Conservation (phyloP, 208 protist species). For the Leishmania aethiopica region DNA sequence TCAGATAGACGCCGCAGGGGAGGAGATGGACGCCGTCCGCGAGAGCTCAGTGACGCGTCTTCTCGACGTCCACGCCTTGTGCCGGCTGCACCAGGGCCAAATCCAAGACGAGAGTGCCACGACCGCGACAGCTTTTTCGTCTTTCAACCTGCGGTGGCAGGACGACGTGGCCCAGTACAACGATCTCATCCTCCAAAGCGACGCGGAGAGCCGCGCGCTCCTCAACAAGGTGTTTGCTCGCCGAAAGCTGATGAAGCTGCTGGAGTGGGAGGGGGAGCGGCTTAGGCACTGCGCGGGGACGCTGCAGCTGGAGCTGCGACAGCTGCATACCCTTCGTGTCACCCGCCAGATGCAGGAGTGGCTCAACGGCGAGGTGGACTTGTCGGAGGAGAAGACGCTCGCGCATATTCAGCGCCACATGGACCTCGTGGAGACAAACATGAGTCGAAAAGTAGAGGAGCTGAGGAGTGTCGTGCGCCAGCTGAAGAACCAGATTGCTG, state of each 20-base stretch:
- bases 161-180: conserved; percentile 83
- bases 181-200: conserved; percentile 75
- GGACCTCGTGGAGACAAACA: conserved; percentile 63
- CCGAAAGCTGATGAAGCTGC: conserved; percentile 76
- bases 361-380: conserved; percentile 76
- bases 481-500: conserved; percentile 71
- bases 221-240: conserved; percentile 83
- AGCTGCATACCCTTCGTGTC: conserved; percentile 94
- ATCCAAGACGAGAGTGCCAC: conserved; percentile 90
- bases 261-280: conserved; percentile 73
- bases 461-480: conserved; percentile 48
- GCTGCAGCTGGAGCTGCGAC: conserved; percentile 88
- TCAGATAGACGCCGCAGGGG: conserved; percentile 29
- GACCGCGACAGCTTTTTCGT: conserved; percentile 80
- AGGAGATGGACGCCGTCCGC: conserved; percentile 27
- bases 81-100: conserved; percentile 91
- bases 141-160: conserved; percentile 76
- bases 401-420: conserved; percentile 78
- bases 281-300: conserved; percentile 81
- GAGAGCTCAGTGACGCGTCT: conserved; percentile 33
- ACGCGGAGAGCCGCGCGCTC: conserved; percentile 70
- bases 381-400: conserved; percentile 69
- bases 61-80: conserved; percentile 77
- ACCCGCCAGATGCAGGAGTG: conserved; percentile 95
- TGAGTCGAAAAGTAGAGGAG: conserved; percentile 81